A percentile compares a stretch with the other conserved stretches of the same genome.
phyloP scores from a whole-genome alignment of 2,329 filamentous ascomycete species.

The Macrophomina pseudophaseolina region DNA sequence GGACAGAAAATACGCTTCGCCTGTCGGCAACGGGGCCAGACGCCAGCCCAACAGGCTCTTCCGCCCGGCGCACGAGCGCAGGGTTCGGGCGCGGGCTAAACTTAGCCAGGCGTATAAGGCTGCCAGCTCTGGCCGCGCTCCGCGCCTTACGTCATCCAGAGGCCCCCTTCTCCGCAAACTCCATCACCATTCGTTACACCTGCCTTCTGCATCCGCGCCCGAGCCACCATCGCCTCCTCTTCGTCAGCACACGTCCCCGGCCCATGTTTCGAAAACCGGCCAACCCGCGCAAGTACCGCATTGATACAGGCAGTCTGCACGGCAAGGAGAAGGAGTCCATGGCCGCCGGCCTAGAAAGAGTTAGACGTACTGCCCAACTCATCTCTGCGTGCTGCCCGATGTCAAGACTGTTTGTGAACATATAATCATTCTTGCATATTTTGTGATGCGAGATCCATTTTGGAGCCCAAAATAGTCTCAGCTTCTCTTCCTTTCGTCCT shows the following conservation, averaged over 20 bases:
- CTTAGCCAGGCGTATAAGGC: conserved; percentile 16
- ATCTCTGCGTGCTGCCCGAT: too few species aligned
- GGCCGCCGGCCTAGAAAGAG: too few species aligned
- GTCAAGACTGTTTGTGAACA: too few species aligned
- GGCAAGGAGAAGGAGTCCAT: neutral
- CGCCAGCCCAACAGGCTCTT: conserved; percentile 19
- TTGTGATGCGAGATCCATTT: too few species aligned
- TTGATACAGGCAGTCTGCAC: too few species aligned
- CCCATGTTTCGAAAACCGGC: neutral
- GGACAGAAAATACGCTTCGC: conserved; percentile 20
- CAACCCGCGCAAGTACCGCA: neutral
- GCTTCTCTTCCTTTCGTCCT: too few species aligned
- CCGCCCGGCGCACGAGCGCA: conserved; percentile 1
- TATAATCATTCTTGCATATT: too few species aligned
- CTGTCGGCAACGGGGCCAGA: conserved; percentile 17
- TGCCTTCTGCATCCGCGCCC: neutral
- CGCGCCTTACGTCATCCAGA: conserved; percentile 6
- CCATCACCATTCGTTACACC: conserved; percentile 5
- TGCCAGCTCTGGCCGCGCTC: conserved; percentile 6
- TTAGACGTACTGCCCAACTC: too few species aligned
- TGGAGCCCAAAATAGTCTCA: too few species aligned
- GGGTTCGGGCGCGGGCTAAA: conserved; percentile 15
- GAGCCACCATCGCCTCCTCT: neutral
- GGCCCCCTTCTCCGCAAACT: conserved; percentile 17
- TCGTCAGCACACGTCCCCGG: neutral